phyloP scores from a whole-genome alignment of 257 asterid species.

The Solanum clarkiae region DNA sequence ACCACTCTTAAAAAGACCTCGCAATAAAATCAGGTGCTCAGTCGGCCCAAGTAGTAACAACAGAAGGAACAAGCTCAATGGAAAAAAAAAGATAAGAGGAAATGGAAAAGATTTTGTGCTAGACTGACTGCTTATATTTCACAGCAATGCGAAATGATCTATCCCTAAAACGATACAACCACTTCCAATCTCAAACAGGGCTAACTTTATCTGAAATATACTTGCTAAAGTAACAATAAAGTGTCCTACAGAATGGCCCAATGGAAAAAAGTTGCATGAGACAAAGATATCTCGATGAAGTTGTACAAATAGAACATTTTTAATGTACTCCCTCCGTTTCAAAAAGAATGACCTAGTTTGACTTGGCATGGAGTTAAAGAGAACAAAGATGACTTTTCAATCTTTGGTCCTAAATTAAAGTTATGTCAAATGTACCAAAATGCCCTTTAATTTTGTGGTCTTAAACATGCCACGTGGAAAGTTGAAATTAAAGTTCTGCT shows the following conservation, averaged over 20 bases:
- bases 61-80: neutral
- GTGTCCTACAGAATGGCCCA: neutral
- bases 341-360: no score
- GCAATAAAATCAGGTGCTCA: neutral
- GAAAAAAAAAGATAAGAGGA: neutral
- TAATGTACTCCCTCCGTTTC: neutral
- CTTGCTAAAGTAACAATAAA: neutral
- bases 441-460: no score
- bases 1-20: neutral
- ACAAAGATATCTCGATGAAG: neutral
- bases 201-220: neutral
- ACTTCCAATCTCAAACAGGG: neutral
- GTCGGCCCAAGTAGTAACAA: neutral
- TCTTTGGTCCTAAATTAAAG: no score
- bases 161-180: neutral
- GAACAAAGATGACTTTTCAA: no score
- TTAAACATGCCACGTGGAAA: no score
- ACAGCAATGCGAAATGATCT: neutral
- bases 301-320: neutral
- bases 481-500: no score
- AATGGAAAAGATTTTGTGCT: neutral
- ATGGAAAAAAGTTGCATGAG: neutral
- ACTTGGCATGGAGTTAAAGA: no score
- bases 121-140: neutral
- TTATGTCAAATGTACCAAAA: no score